These are phyloP conservation scores for Coemansia brasiliensis DNA, from an alignment of 192 early-diverging fungal species.

Conservation along the genomic window DNA sequence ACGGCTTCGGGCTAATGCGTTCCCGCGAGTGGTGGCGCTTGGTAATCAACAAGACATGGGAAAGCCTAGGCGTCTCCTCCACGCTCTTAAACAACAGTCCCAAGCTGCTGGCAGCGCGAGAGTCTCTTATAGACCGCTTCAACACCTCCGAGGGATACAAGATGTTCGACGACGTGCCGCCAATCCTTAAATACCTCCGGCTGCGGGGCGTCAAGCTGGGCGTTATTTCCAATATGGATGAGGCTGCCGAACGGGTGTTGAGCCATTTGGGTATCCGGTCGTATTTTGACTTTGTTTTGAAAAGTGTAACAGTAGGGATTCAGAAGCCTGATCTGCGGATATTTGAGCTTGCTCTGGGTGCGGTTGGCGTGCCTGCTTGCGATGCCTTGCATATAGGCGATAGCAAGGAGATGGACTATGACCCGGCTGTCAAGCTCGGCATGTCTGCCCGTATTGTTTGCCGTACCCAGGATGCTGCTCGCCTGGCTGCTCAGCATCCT, in stretches of 20 bases:
- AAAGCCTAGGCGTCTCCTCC: constrained; percentile 22
- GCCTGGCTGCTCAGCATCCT: not conserved
- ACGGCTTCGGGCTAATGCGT: constrained; percentile 52
- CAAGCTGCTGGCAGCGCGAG: constrained; percentile 9
- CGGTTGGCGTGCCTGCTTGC: constrained; percentile 32
- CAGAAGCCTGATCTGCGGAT: constrained; percentile 60
- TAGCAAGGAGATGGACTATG: constrained; percentile 46
- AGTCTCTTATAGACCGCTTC: constrained; percentile 54
- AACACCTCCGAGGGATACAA: constrained; percentile 53
- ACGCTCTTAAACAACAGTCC: not conserved
- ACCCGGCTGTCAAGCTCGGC: constrained; percentile 24
- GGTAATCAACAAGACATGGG: constrained; percentile 57
- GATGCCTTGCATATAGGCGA: constrained; percentile 66
- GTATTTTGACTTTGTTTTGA: constrained; percentile 63
- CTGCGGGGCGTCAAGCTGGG: constrained; percentile 55
- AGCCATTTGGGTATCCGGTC: constrained; percentile 35
- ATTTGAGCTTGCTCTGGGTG: constrained; percentile 56
- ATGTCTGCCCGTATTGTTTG: constrained; percentile 45
- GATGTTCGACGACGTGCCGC: constrained; percentile 57
- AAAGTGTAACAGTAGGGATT: constrained; percentile 53
- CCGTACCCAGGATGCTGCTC: not conserved
- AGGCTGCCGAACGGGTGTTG: constrained; percentile 49
- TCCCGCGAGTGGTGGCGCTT: constrained; percentile 59
- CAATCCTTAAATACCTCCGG: constrained; percentile 51
- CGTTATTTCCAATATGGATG: constrained; percentile 65